Evolutionary conservation across 768 basidiomycete genomes (phyloP).

Genomic region (Suillus tomentosus): DNA sequence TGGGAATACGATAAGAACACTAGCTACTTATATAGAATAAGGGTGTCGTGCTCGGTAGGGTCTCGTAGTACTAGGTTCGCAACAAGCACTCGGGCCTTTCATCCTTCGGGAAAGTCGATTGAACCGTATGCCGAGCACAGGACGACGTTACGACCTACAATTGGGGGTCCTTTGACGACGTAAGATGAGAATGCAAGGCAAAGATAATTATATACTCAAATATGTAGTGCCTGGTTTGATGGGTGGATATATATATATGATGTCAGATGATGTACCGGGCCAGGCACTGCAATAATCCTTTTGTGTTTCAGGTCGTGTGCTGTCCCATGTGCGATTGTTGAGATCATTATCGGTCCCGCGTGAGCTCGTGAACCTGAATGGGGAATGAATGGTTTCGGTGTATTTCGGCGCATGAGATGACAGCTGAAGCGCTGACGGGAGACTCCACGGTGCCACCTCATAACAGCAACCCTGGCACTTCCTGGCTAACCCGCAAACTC

Average conservation of each 20-base stretch:
- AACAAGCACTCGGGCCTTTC: not conserved
- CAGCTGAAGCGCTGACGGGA: not conserved
- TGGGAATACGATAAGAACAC: not conserved
- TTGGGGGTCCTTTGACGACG: not conserved
- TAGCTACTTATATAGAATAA: not conserved
- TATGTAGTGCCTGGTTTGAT: not conserved
- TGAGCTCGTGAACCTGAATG: not conserved
- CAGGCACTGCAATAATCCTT: not conserved
- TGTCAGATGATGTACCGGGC: not conserved
- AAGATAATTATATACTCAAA: not conserved
- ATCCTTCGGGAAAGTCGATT: not conserved
- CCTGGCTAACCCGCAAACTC: not conserved
- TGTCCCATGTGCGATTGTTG: not conserved
- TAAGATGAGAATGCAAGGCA: not conserved
- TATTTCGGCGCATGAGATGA: not conserved
- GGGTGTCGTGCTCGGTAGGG: too few relatives aligned
- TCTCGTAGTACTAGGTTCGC: not conserved
- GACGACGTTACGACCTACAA: not conserved
- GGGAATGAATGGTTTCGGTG: not conserved
- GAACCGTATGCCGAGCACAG: not conserved
- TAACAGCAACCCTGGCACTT: not conserved
- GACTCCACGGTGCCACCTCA: slow-evolving; percentile 2
- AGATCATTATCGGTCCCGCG: not conserved
- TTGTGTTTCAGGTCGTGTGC: not conserved
- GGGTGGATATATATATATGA: not conserved